phyloP scores from a whole-genome alignment of 192 early-diverging fungal genomes.

The Jimgerdemannia flammicorona region DNA sequence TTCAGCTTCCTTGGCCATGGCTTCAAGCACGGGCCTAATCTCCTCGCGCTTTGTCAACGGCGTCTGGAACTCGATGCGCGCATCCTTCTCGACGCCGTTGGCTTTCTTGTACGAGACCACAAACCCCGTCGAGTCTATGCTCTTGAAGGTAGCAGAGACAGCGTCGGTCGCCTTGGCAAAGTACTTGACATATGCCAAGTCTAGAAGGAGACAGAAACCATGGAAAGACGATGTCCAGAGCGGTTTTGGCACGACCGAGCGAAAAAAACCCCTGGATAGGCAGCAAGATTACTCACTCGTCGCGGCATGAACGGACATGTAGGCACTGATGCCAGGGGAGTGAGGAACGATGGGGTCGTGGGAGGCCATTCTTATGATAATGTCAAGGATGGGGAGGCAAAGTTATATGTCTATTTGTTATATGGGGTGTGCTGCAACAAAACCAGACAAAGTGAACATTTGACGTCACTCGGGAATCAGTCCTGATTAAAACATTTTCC shows the following conservation, averaged over 20 bases:
- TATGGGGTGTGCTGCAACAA: too few species aligned
- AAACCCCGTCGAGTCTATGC: slow-evolving; percentile 30
- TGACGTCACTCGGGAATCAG: too few species aligned
- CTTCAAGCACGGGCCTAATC: slow-evolving; percentile 35
- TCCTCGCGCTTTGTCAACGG: slow-evolving; percentile 31
- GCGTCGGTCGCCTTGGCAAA: slow-evolving; percentile 25
- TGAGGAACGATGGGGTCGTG: slow-evolving; percentile 32
- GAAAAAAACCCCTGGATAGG: neutral
- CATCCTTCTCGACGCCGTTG: slow-evolving; percentile 17
- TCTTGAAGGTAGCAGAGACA: slow-evolving; percentile 29
- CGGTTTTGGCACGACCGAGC: neutral
- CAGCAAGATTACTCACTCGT: neutral
- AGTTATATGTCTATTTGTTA: too few species aligned
- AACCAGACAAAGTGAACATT: too few species aligned
- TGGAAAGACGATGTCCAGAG: neutral
- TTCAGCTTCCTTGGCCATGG: slow-evolving; percentile 46
- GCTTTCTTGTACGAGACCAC: slow-evolving; percentile 11
- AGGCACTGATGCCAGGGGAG: slow-evolving; percentile 23
- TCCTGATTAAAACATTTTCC: too few species aligned
- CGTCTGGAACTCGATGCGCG: slow-evolving; percentile 24
- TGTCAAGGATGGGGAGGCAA: too few species aligned
- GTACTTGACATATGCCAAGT: slow-evolving; percentile 37
- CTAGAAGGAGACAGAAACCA: slow-evolving; percentile 2
- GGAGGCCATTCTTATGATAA: slow-evolving; percentile 2
- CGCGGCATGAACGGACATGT: slow-evolving; percentile 37